phyloP scores from a whole-genome alignment of 2,329 filamentous ascomycete genomes.

The Xylaria sp. region DNA sequence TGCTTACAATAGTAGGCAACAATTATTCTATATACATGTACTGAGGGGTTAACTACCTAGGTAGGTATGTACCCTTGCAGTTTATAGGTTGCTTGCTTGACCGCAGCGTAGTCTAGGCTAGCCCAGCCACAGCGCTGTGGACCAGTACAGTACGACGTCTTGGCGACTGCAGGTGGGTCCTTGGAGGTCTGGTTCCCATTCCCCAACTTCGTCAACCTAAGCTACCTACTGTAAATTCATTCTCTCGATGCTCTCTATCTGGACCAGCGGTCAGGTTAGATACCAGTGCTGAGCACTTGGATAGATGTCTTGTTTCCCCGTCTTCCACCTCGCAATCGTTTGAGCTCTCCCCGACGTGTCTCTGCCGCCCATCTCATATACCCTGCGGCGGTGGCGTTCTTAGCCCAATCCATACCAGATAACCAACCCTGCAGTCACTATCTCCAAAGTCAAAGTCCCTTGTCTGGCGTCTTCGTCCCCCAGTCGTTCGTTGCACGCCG shows the following conservation, averaged over 20 bases:
- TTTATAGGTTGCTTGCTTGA: not conserved
- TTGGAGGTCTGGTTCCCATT: constrained; percentile 1
- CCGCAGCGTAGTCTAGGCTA: not conserved
- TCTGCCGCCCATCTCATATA: not conserved
- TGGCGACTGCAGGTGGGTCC: constrained; percentile 19
- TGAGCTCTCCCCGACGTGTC: not conserved
- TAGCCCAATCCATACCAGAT: not conserved
- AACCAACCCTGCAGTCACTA: not conserved
- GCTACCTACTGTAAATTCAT: not conserved
- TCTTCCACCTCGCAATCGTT: not conserved
- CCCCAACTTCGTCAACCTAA: constrained; percentile 20
- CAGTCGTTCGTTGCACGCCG: constrained; percentile 1
- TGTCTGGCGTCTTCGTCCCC: constrained; percentile 4
- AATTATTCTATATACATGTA: too few relatives aligned
- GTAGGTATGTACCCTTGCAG: too few relatives aligned
- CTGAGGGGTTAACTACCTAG: too few relatives aligned
- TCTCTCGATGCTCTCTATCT: constrained; percentile 11
- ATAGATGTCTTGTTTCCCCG: constrained; percentile 12
- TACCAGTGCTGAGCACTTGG: constrained; percentile 26
- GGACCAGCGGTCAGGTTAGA: constrained; percentile 1
- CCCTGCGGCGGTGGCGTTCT: constrained; percentile 2
- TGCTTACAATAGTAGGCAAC: too few relatives aligned
- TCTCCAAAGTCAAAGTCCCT: not conserved
- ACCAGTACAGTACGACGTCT: constrained; percentile 21
- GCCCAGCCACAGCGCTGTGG: constrained; percentile 15